Conservation (phyloP, 2,329 filamentous ascomycete genomes). For the Fusarium gaditjirri region DNA sequence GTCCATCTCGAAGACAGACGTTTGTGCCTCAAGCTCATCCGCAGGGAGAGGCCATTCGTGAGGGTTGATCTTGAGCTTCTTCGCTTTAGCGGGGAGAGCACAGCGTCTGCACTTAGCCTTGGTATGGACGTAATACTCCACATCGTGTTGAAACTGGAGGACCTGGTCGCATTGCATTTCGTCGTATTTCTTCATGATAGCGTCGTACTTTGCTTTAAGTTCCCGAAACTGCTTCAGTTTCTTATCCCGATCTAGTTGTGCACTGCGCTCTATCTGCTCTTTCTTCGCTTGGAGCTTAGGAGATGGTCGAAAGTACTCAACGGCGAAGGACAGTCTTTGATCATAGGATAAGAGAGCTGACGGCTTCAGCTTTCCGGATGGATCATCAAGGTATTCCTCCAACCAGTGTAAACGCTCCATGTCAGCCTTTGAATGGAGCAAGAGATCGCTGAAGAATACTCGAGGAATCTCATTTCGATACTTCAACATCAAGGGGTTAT, state of each 20-base stretch:
- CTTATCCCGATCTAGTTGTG: constrained; percentile 30
- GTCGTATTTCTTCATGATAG: constrained; percentile 19
- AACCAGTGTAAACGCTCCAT: constrained; percentile 57
- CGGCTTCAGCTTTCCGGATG: not conserved
- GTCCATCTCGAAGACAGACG: constrained; percentile 64
- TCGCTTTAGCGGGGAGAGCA: constrained; percentile 43
- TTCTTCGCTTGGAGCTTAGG: constrained; percentile 45
- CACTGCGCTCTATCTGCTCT: constrained; percentile 52
- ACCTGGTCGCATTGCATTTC: not conserved
- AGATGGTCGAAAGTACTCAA: constrained; percentile 33
- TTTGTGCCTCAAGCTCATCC: constrained; percentile 49
- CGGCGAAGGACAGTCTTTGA: constrained; percentile 18
- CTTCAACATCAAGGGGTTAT: constrained; percentile 54
- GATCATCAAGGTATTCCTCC: constrained; percentile 55
- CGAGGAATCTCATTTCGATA: constrained; percentile 59
- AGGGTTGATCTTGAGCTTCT: constrained; percentile 55
- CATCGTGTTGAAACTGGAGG: not conserved
- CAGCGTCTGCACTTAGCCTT: constrained; percentile 53
- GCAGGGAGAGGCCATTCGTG: constrained; percentile 68
- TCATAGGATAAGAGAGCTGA: constrained; percentile 37
- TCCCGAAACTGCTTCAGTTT: constrained; percentile 27
- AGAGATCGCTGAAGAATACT: constrained; percentile 54
- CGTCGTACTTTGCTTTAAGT: constrained; percentile 1
- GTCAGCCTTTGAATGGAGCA: constrained; percentile 56
- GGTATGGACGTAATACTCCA: not conserved